A percentile compares a stretch with the other conserved stretches of the same genome.
phyloP scores from a whole-genome alignment of 345 rosid species.

The Arabidopsis suecica region DNA sequence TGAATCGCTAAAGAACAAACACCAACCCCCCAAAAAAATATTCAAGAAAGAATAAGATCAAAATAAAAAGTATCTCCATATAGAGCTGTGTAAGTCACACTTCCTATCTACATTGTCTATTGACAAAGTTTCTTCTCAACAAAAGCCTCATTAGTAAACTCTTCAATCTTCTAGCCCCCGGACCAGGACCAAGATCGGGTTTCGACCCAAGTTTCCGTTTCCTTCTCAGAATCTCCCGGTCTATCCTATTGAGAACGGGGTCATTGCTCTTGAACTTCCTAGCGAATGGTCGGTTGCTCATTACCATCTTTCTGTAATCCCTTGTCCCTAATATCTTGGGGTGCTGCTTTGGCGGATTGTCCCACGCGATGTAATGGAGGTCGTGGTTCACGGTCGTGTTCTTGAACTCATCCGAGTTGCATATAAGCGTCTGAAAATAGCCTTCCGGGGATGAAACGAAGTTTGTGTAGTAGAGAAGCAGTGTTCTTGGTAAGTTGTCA shows the following conservation, averaged over 20 bases:
- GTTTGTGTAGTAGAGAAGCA: constrained; percentile 88
- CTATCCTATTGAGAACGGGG: constrained; percentile 75
- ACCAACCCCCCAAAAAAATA: not conserved
- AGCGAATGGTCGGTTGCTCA: constrained; percentile 81
- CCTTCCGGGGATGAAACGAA: constrained; percentile 91
- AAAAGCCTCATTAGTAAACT: constrained; percentile 58
- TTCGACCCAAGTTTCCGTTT: constrained; percentile 46
- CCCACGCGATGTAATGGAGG: constrained; percentile 91
- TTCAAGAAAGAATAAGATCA: constrained; percentile 33
- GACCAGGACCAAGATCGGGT: constrained; percentile 58
- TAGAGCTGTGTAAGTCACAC: constrained; percentile 18
- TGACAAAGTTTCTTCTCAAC: constrained; percentile 56
- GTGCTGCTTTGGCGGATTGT: constrained; percentile 95
- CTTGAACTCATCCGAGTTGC: constrained; percentile 80
- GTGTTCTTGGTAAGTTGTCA: constrained; percentile 92
- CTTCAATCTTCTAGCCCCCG: constrained; percentile 76
- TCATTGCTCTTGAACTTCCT: constrained; percentile 81
- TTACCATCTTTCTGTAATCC: constrained; percentile 73
- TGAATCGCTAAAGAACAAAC: constrained; percentile 3
- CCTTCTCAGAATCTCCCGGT: constrained; percentile 67
- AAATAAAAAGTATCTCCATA: constrained; percentile 23
- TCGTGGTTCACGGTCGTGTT: constrained; percentile 89
- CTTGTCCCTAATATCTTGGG: constrained; percentile 65
- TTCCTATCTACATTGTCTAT: constrained; percentile 68
- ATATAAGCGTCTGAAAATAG: constrained; percentile 86